Evolutionary conservation across 192 early-diverging fungal species (phyloP), one percentile per base, ranked within the genome.

Genomic region (Coemansia asiatica): DNA sequence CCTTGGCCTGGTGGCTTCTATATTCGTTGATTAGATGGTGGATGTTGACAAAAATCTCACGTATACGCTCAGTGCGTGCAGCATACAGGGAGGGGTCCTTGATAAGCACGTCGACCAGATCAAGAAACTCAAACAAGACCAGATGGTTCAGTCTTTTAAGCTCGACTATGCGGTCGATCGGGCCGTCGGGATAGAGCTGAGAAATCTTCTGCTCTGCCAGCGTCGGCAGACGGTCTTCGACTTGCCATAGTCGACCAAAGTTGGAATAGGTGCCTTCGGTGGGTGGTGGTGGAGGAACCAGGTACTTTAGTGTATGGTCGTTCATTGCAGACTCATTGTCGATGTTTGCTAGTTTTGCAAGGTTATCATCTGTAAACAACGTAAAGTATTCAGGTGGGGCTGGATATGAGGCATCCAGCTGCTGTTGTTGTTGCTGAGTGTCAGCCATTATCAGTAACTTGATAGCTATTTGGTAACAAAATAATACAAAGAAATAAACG

Each of bases 21-120:
- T 90, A 92, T 64, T 90, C 89, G 74, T 94, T 92, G n/a, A 94
- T 75, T 31, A 94, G 81, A 67, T 92, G 90, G 75, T 94, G 90
- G 75, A 89, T 88, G 61, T 94, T 92, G 61, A 90, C 84, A 29
- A 94, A 82, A 23, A 91, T 85, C 13, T 84, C 76, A 60, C 88
- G 83, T 55, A 94, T 83, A 46, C 88, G 83, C 33, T 90, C 87
- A 2, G 87, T 83, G n/a, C 85, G 83, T 3, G 72, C 66, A n/a
- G 69, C 71, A 65, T 76, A 87, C 85, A 87, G 82, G 18, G 66
- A 74, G 12, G 70, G 77, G 10, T 72, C 73, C 38, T 69, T 80
- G 76, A 88, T 83, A 64, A 91, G 76, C 25, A 84, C 76, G 50
- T 90, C 85, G n/a, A 91, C 76, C 9, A 91, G 80, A n/a, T 85